phyloP scores from a whole-genome alignment of 2,329 filamentous ascomycete species.

The Diaporthe australafricana region DNA sequence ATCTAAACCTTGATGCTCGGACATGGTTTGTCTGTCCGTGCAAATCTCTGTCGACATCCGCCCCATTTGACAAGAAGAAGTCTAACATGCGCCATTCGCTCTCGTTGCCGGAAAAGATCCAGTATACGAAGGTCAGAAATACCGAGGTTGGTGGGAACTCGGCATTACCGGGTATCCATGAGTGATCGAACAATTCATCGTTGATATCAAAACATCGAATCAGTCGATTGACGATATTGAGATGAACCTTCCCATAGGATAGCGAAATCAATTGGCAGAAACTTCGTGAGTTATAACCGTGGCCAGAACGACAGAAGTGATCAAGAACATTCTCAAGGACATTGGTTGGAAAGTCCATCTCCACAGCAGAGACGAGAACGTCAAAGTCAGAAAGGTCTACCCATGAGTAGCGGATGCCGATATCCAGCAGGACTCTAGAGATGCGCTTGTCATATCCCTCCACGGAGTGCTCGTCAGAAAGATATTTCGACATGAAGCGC shows the following conservation, averaged over 20 bases:
- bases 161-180: not conserved
- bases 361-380: not conserved
- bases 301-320: not conserved
- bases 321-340: not conserved
- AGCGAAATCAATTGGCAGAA: too few species aligned
- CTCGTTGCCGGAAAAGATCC: not conserved
- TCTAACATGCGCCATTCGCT: not conserved
- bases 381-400: not conserved
- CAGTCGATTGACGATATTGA: not conserved
- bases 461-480: too few species aligned
- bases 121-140: not conserved
- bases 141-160: not conserved
- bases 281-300: too few species aligned
- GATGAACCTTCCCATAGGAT: not conserved
- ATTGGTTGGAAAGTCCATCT: not conserved
- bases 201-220: not conserved
- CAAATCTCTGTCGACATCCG: not conserved
- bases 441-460: not conserved
- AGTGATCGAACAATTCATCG: too few species aligned
- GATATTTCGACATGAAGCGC: too few species aligned
- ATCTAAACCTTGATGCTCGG: too few species aligned
- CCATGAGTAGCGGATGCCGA: not conserved
- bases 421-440: not conserved
- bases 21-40: too few species aligned
- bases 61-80: not conserved